These are phyloP conservation scores for Blastomyces silverae DNA, from an alignment of 2,329 filamentous ascomycete genomes.

Conservation along the genomic window DNA sequence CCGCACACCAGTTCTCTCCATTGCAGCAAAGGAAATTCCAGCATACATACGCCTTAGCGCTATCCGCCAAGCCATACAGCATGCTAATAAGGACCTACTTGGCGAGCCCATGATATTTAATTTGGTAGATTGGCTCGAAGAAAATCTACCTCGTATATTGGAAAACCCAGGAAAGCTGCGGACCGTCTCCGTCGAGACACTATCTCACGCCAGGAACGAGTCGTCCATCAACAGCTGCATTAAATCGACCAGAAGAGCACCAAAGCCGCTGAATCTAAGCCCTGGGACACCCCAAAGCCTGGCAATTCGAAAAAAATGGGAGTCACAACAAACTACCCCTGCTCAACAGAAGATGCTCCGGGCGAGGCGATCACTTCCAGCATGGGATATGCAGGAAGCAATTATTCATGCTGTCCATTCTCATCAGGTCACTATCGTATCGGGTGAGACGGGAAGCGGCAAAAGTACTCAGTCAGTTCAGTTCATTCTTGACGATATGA, in stretches of 20 bases:
- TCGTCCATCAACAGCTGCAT: constrained; percentile 13
- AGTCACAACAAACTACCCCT: constrained; percentile 56
- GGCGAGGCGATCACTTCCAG: constrained; percentile 68
- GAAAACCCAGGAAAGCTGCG: constrained; percentile 74
- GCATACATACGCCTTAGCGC: constrained; percentile 91
- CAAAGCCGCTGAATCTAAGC: constrained; percentile 58
- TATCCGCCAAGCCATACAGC: constrained; percentile 65
- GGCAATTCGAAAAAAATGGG: constrained; percentile 58
- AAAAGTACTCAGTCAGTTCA: constrained; percentile 97
- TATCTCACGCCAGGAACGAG: constrained; percentile 54
- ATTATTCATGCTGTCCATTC: constrained; percentile 68
- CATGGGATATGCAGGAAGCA: constrained; percentile 72
- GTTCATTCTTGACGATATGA: constrained; percentile 88
- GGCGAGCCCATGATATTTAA: constrained; percentile 91
- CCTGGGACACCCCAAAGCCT: constrained; percentile 53
- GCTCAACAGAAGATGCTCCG: constrained; percentile 68
- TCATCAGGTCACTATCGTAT: constrained; percentile 90
- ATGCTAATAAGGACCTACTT: constrained; percentile 62
- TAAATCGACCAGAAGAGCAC: constrained; percentile 36
- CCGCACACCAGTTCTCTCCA: constrained; percentile 59
- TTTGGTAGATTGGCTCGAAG: constrained; percentile 84
- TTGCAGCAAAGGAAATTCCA: constrained; percentile 63
- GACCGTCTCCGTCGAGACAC: constrained; percentile 74
- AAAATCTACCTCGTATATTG: constrained; percentile 73
- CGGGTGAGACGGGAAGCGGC: constrained; percentile 91